Base-by-base conservation (phyloP, 176 grass and related monocot species). In the Triticum turgidum region DNA sequence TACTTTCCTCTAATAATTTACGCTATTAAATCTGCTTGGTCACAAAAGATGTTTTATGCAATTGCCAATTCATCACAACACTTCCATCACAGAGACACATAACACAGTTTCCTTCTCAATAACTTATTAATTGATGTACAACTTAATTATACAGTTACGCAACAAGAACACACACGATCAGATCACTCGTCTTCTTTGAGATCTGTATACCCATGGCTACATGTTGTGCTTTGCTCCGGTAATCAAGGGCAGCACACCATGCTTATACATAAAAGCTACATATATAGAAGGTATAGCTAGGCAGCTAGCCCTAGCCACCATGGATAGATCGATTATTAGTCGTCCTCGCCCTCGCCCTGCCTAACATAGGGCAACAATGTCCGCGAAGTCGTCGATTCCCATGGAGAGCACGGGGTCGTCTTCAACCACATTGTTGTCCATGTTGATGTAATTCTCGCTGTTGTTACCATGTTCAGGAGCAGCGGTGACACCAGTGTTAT, bases 41-140 rank as follows among this genome's bases (percentile, higher is more conserved):
- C 34, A n/a, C 9, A 1, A 18, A 32, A 21, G 2, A 52, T 54
- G 52, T 6, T 38, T n/a, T 5, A 7, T 64, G 1, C 21, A 54
- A 18, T 41, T 84, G 37, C 30, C 7, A 51, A 22, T 35, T 84
- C 13, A 76, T 22, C 39, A 65, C 2, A 65, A 35, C 25, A 84
- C 11, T 24, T 58, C 6, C 62, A 58, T 58, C 74, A 41, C 32
- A 51, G 33, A 69, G 11, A 61, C 56, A 77, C 14, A 77, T 69
- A 25, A 34, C 37, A 61, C 4, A 59, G 61, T 42, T 59, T 11
- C 15, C 61, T 56, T 45, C 39, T 83, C 47, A 61, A 45, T 25
- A 77, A 83, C 80, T 77, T 25, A 21, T 82, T 68, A n/a, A n/a
- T 72, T 80, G 27, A 41, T 69, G 9, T 35, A 87, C 42, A 58